phyloP scores from a whole-genome alignment of 805 yeast species.

The Myxozyma sirexii region DNA sequence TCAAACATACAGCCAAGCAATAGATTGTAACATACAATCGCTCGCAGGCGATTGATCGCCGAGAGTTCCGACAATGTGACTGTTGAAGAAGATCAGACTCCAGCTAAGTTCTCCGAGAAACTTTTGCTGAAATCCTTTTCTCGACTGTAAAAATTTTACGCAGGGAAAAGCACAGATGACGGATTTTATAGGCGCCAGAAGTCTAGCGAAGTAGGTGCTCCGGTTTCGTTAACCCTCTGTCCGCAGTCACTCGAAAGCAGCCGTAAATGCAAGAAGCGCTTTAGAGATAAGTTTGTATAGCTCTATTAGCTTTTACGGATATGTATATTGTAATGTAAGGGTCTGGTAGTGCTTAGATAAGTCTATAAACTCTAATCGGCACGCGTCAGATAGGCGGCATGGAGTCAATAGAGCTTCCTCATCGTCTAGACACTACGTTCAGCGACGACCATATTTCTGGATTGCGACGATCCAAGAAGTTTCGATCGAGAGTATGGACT shows the following conservation, averaged over 20 bases:
- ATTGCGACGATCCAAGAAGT: neutral
- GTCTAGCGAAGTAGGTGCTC: neutral
- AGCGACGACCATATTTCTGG: too few relatives aligned
- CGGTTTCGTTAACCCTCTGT: neutral
- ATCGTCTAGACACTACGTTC: too few relatives aligned
- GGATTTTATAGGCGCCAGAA: slow-evolving; percentile 3
- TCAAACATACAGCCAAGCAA: neutral
- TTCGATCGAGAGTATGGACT: slow-evolving; percentile 7
- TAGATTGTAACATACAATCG: slow-evolving; percentile 7
- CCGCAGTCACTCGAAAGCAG: neutral
- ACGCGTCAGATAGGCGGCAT: too few relatives aligned
- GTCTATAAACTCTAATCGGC: too few relatives aligned
- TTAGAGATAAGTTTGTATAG: neutral
- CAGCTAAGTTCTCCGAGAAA: neutral
- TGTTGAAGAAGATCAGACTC: neutral
- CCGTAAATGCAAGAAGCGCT: neutral
- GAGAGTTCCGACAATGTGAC: slow-evolving; percentile 13
- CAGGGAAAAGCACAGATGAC: neutral
- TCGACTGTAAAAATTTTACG: neutral
- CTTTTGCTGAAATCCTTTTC: neutral
- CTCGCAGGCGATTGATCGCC: slow-evolving; percentile 8
- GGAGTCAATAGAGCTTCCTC: too few relatives aligned
- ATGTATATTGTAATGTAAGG: neutral
- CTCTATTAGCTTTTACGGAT: neutral
- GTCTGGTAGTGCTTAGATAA: neutral